Evolutionary conservation across 306 rosid genomes (phyloP).

Genomic region (Casuarina cunninghamiana): DNA sequence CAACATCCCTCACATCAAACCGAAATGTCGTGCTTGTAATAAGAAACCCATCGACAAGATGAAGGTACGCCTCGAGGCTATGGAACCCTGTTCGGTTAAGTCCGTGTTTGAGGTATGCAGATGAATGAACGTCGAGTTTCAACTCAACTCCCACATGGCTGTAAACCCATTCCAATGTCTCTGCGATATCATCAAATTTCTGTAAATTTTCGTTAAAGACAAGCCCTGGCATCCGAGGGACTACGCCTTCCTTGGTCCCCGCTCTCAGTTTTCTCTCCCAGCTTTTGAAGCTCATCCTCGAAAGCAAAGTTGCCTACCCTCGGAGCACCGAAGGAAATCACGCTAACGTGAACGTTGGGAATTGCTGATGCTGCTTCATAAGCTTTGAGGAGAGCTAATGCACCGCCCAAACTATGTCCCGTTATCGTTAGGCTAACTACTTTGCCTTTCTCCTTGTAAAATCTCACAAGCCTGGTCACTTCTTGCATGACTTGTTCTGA

Average conservation of each 20-base stretch:
- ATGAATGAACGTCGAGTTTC: constrained; percentile 47
- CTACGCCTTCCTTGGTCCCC: constrained; percentile 53
- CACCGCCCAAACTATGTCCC: constrained; percentile 80
- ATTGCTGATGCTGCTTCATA: constrained; percentile 44
- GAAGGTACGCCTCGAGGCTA: constrained; percentile 65
- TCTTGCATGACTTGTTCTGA: constrained; percentile 67
- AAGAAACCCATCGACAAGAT: constrained; percentile 63
- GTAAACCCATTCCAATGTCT: constrained; percentile 57
- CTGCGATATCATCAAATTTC: constrained; percentile 39
- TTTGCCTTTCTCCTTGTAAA: constrained; percentile 44
- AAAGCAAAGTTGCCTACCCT: constrained; percentile 69
- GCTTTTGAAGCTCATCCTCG: constrained; percentile 44
- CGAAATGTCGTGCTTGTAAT: constrained; percentile 33
- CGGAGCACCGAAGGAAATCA: constrained; percentile 71
- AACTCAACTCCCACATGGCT: constrained; percentile 55
- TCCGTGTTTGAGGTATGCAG: constrained; percentile 54
- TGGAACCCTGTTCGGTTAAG: constrained; percentile 51
- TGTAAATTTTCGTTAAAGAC: constrained; percentile 50
- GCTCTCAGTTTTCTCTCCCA: constrained; percentile 52
- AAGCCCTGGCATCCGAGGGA: constrained; percentile 57
- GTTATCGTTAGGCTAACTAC: constrained; percentile 64
- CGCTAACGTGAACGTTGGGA: constrained; percentile 45
- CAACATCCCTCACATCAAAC: constrained; percentile 55
- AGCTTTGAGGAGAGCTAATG: constrained; percentile 60
- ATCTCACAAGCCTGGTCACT: constrained; percentile 32